phyloP scores from a whole-genome alignment of 1,284 basidiomycete genomes.

The Afroboletus lepidellus region DNA sequence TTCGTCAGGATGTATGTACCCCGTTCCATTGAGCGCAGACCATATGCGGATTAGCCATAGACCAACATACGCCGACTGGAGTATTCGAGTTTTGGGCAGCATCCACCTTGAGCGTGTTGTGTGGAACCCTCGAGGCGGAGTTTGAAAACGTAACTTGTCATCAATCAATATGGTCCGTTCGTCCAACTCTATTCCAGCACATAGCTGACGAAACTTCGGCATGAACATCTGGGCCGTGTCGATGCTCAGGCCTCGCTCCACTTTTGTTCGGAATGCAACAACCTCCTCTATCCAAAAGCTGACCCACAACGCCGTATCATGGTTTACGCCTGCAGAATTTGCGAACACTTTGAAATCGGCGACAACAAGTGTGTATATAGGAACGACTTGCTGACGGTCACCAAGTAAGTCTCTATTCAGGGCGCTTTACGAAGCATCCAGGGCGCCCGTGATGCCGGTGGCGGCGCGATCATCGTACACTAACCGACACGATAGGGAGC shows the following conservation, averaged over 20 bases:
- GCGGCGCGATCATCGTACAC: conserved; percentile 5
- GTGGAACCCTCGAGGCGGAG: conserved; percentile 19
- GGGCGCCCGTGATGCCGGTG: conserved; percentile 5
- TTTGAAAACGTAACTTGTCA: conserved; percentile 27
- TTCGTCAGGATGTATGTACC: conserved; percentile 45
- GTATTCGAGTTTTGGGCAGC: conserved; percentile 12
- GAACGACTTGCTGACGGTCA: conserved; percentile 92
- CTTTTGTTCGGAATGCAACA: conserved; percentile 92
- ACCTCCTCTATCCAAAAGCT: conserved; percentile 90
- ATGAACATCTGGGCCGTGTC: background rate
- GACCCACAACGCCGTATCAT: conserved; percentile 85
- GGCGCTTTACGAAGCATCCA: background rate
- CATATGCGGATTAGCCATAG: conserved; percentile 33
- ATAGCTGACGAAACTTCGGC: conserved; percentile 16
- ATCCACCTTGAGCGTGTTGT: background rate
- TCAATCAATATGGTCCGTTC: conserved; percentile 28
- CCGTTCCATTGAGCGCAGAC: conserved; percentile 36
- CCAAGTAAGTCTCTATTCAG: conserved; percentile 63
- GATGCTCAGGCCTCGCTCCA: conserved; percentile 66
- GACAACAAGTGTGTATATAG: conserved; percentile 89
- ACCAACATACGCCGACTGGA: conserved; percentile 19
- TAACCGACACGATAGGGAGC: conserved; percentile 61
- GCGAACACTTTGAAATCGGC: conserved; percentile 83
- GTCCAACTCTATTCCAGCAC: conserved; percentile 2
- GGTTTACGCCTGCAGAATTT: conserved; percentile 93